These are phyloP conservation scores for Leccinum fuscescens DNA, from an alignment of 1,284 basidiomycete genomes.

Conservation along the genomic window DNA sequence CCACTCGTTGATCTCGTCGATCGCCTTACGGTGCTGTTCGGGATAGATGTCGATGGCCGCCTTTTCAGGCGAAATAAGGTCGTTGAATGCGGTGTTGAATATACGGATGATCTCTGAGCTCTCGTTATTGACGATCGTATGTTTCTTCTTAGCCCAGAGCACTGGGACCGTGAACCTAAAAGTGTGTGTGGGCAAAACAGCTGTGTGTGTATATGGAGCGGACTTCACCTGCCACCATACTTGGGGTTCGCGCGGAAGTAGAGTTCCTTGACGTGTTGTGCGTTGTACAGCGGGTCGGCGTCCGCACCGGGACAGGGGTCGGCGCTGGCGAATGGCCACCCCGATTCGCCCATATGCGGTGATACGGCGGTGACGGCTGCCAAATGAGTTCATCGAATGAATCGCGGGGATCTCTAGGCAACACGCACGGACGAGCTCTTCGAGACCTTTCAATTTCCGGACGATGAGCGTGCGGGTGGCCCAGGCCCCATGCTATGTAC, in stretches of 20 bases:
- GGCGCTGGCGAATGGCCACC: conserved; percentile 83
- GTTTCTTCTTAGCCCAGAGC: conserved; percentile 89
- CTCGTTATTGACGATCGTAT: conserved; percentile 95
- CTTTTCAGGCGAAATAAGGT: conserved; percentile 62
- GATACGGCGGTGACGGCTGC: conserved; percentile 78
- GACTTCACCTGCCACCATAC: conserved; percentile 60
- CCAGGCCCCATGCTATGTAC: conserved; percentile 67
- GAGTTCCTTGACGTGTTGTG: conserved; percentile 79
- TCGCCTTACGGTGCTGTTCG: conserved; percentile 65
- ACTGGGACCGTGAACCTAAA: conserved; percentile 85
- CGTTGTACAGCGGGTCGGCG: conserved; percentile 64
- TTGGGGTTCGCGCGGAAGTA: conserved; percentile 77
- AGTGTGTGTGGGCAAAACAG: not conserved
- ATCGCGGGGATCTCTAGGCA: not conserved
- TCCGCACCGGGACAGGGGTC: conserved; percentile 74
- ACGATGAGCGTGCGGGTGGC: conserved; percentile 86
- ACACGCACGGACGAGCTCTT: conserved; percentile 43
- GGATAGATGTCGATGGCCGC: conserved; percentile 80
- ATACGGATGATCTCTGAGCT: conserved; percentile 93
- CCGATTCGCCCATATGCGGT: conserved; percentile 78
- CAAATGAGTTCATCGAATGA: not conserved
- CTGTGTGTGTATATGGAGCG: not conserved
- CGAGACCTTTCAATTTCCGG: conserved; percentile 62
- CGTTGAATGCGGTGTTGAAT: conserved; percentile 84
- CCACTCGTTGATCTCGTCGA: conserved; percentile 88